phyloP scores from a whole-genome alignment of 2,329 filamentous ascomycete species.

The Aphanoascus verrucosus region DNA sequence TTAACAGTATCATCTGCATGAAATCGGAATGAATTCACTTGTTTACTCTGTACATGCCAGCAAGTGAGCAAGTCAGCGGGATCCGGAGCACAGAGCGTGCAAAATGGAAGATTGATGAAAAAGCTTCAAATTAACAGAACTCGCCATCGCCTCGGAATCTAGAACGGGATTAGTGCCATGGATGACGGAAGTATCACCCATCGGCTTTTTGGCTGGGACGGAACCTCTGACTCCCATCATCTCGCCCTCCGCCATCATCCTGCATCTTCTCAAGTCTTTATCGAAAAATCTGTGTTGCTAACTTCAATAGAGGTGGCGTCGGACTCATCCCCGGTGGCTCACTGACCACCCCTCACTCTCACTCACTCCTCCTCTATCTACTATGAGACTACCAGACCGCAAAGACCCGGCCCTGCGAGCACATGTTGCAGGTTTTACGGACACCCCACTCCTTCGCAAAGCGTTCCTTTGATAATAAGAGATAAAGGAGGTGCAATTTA shows the following conservation, averaged over 20 bases:
- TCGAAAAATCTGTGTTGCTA: not conserved
- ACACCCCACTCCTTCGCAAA: not conserved
- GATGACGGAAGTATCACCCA: not conserved
- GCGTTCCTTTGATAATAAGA: not conserved
- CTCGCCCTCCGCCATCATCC: not conserved
- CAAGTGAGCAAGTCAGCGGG: no score
- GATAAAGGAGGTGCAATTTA: not conserved
- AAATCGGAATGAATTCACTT: no score
- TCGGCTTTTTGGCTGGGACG: not conserved
- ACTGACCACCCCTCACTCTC: not conserved
- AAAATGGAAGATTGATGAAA: no score
- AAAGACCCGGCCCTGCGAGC: constrained; percentile 1
- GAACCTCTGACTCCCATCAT: not conserved
- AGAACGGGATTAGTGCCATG: not conserved
- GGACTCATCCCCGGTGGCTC: no score
- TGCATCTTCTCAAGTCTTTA: not conserved
- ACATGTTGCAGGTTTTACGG: not conserved
- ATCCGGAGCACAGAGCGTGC: no score
- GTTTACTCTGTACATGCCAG: no score
- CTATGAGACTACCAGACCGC: constrained; percentile 6
- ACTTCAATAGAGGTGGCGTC: not conserved
- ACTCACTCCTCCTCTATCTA: not conserved
- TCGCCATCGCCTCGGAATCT: not conserved
- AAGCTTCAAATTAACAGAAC: not conserved
- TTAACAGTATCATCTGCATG: no score